phyloP scores from a whole-genome alignment of 306 rosid genomes.

The Pterocarpus santalinus region DNA sequence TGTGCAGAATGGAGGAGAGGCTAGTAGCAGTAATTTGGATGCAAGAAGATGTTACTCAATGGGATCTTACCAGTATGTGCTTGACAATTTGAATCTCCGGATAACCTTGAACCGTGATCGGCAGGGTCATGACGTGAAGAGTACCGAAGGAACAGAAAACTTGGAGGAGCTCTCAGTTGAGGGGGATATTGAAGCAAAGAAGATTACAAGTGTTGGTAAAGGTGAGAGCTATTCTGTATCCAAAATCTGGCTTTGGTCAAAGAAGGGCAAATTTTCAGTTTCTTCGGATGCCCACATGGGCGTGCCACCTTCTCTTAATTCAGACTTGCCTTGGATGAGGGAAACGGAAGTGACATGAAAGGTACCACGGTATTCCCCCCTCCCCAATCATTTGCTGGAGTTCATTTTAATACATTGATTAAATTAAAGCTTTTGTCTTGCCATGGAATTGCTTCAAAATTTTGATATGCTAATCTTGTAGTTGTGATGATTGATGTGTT shows the following conservation, averaged over 20 bases:
- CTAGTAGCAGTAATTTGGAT: conserved; percentile 83
- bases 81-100: conserved; percentile 65
- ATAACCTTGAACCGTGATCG: conserved; percentile 58
- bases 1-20: conserved; percentile 68
- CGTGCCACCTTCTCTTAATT: conserved; percentile 67
- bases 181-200: conserved; percentile 75
- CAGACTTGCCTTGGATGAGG: conserved; percentile 83
- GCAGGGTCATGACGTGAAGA: conserved; percentile 45
- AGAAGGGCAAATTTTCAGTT: conserved; percentile 69
- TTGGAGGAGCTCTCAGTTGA: conserved; percentile 47
- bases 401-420: conserved; percentile 38
- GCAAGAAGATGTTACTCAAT: conserved; percentile 88
- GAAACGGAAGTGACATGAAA: conserved; percentile 56
- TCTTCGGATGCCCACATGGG: conserved; percentile 62
- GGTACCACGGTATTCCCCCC: conserved; percentile 43
- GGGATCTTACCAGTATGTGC: conserved; percentile 91
- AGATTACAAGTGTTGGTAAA: conserved; percentile 67
- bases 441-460: conserved; percentile 21
- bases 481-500: conserved; percentile 47
- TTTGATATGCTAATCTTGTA: conserved; percentile 51
- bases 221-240: conserved; percentile 90
- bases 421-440: background rate
- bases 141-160: conserved; percentile 50
- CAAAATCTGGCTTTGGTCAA: conserved; percentile 88
- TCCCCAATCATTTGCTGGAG: background rate